Evolutionary conservation across 352 stramenopile species (phyloP), one percentile per base, ranked within the genome.

Genomic region (Globisporangium spiculum): DNA sequence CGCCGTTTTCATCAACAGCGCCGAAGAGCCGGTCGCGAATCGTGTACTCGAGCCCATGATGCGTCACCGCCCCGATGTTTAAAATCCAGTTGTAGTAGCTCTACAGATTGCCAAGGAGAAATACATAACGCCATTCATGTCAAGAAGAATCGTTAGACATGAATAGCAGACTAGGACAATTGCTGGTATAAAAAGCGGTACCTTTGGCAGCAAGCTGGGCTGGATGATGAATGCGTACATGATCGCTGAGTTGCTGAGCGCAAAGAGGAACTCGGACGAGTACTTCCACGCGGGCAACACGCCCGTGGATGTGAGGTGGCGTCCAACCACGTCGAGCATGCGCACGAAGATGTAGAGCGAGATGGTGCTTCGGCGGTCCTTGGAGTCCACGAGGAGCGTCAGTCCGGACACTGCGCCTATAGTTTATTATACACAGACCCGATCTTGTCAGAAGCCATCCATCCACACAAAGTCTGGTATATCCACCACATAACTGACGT

Each of bases 21-120:
- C 78, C 81, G 57, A 75, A 77, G 67, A 86, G 80, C 0, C 79
- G 77, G 46, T 89, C 76, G 58, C 88, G 83, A 8, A 93, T 60
- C 26, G 82, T 83, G 70, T 90, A 90, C 56, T 93, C 82, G 22
- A 93, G 60, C 1, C 86, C 88, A 60, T 93, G 70, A 67, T 94
- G 79, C 26, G 78, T 94, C 26, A 96, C 79, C 34, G 68, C 79
- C 2, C 86, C 87, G 58, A 91, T 88, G 18, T 80, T 77, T 27
- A 89, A 78, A 66, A 96, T 93, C 84, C 88, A 94, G 41, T 92
- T 84, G 75, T 94, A 93, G 65, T 96, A 96, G 55, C 80, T 70
- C 88, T 95, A 46, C 38, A 46, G 12, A 46, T 20, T 7, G 12
- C 14, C 38, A 20, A 69, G 4, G 4, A 56, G 4, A 56, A 10